These are phyloP conservation scores for Daldinia concentrica DNA, from an alignment of 495 filamentous ascomycete genomes.

Conservation along the genomic window DNA sequence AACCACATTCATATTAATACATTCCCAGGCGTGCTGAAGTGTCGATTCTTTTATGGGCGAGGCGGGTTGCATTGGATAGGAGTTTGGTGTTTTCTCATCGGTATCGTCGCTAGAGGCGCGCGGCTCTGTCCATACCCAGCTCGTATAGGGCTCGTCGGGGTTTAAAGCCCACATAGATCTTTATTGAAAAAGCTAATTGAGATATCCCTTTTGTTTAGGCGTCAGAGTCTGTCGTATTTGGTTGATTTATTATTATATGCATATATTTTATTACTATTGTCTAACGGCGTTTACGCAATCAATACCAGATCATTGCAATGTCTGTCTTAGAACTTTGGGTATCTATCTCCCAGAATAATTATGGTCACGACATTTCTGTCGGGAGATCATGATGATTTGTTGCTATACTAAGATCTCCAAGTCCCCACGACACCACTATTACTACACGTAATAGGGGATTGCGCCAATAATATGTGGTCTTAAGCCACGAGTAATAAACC, in stretches of 20 bases:
- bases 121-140: conserved; percentile 31
- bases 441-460: not conserved
- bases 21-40: conserved; percentile 8
- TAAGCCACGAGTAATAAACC: not conserved
- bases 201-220: conserved; percentile 31
- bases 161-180: conserved; percentile 27
- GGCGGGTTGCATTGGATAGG: conserved; percentile 41
- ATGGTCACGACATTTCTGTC: not conserved
- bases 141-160: conserved; percentile 12
- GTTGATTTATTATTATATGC: not conserved
- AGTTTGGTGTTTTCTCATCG: conserved; percentile 29
- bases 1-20: conserved; percentile 2
- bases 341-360: not conserved
- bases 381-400: not conserved
- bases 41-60: conserved; percentile 14
- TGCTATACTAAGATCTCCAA: not conserved
- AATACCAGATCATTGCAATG: not conserved
- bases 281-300: not conserved
- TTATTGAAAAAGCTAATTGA: conserved; percentile 37
- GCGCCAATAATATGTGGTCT: not conserved
- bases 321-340: not conserved
- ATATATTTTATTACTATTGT: not conserved
- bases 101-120: conserved; percentile 24
- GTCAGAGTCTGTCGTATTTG: not conserved
- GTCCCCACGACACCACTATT: not conserved